Evolutionary conservation across 1,139 yeast genomes (phyloP).

Genomic region (Lodderomyces elongisporus): DNA sequence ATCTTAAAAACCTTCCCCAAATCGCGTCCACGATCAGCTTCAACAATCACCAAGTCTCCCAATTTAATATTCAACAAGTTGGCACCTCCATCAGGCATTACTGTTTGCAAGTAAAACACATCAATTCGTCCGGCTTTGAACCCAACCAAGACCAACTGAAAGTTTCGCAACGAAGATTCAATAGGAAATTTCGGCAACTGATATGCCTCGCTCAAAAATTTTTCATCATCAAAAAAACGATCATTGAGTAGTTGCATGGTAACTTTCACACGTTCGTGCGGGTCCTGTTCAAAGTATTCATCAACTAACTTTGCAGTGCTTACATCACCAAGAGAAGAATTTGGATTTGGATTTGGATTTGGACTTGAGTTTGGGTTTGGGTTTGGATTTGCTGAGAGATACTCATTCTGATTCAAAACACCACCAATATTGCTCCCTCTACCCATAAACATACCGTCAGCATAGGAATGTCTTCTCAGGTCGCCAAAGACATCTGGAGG

Average conservation of each 20-base stretch:
- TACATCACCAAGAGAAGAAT: slow-evolving; percentile 5
- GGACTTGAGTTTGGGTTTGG: slow-evolving; percentile 1
- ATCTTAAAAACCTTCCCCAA: slow-evolving; percentile 73
- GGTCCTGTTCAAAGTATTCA: slow-evolving; percentile 35
- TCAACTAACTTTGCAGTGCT: slow-evolving; percentile 21
- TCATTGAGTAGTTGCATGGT: slow-evolving; percentile 22
- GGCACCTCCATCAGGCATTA: slow-evolving; percentile 1
- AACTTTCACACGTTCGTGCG: slow-evolving; percentile 40
- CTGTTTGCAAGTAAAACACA: slow-evolving; percentile 60
- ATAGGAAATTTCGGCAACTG: slow-evolving; percentile 42
- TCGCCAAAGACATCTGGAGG: slow-evolving; percentile 10
- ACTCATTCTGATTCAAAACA: neutral
- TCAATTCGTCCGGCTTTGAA: slow-evolving; percentile 87
- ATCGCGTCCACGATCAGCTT: slow-evolving; percentile 96
- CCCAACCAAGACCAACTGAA: slow-evolving; percentile 58
- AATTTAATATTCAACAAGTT: slow-evolving; percentile 27
- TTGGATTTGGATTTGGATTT: neutral
- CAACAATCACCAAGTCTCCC: slow-evolving; percentile 86
- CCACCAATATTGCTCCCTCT: neutral
- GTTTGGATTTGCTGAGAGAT: neutral
- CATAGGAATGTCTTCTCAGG: slow-evolving; percentile 24
- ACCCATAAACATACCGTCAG: slow-evolving; percentile 14
- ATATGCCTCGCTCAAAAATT: slow-evolving; percentile 26
- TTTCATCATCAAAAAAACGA: slow-evolving; percentile 24
- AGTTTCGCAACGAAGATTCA: slow-evolving; percentile 29